Evolutionary conservation across 148 eudicot species (phyloP).

Genomic region (Hydrangea macrophylla): DNA sequence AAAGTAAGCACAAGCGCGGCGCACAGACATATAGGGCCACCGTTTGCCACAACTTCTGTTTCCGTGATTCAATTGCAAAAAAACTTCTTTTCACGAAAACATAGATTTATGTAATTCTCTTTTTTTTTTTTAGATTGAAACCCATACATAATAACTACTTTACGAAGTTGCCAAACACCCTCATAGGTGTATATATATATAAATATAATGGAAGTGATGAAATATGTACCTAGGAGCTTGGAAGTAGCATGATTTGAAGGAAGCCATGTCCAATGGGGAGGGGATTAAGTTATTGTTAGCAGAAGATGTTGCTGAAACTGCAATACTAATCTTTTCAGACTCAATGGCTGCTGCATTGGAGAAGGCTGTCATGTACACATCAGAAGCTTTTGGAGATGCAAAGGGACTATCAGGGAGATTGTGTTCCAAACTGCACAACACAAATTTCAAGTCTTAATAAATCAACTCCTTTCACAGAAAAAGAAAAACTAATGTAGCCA

Average conservation of each 20-base stretch:
- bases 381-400: constrained; percentile 70
- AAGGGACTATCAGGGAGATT: constrained; percentile 90
- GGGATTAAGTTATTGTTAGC: constrained; percentile 37
- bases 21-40: no score
- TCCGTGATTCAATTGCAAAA: no score
- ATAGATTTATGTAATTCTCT: no score
- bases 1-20: no score
- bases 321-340: constrained; percentile 22
- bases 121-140: no score
- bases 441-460: background rate
- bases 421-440: constrained; percentile 59
- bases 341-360: constrained; percentile 18
- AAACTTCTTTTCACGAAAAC: no score
- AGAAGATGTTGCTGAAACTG: constrained; percentile 16
- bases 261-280: constrained; percentile 60
- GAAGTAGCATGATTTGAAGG: constrained; percentile 79
- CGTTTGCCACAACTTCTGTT: no score
- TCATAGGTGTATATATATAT: background rate
- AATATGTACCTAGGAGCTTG: constrained; percentile 77
- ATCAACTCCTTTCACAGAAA: no score
- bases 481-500: no score
- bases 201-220: no score
- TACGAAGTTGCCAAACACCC: no score
- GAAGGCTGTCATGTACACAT: constrained; percentile 34
- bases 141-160: no score